Conservation (phyloP, 345 rosid genomes). For the Laguncularia racemosa region DNA sequence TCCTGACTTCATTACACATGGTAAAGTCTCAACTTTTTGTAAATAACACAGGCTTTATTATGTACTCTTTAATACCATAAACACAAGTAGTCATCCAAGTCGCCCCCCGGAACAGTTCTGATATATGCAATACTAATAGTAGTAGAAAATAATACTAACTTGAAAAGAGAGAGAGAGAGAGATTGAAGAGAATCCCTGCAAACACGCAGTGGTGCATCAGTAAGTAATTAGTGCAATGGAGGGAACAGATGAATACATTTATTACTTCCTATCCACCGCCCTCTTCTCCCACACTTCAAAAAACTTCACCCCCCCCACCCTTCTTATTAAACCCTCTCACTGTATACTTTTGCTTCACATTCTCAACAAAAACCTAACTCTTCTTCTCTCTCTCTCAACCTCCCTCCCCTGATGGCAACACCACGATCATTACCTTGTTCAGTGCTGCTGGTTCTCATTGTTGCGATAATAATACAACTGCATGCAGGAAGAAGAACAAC, state of each 20-base stretch:
- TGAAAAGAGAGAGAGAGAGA: too few relatives aligned
- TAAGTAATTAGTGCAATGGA: not conserved
- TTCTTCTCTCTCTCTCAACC: not conserved
- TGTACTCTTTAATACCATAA: too few relatives aligned
- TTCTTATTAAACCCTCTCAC: slow-evolving; percentile 1
- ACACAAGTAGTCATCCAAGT: too few relatives aligned
- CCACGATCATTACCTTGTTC: too few relatives aligned
- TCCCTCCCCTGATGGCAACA: slow-evolving; percentile 8
- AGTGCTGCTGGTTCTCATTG: not conserved
- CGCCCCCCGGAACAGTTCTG: too few relatives aligned
- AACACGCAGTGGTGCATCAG: not conserved
- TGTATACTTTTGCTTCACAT: slow-evolving; percentile 2
- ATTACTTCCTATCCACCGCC: slow-evolving; percentile 26
- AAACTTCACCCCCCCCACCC: not conserved
- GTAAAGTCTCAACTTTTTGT: too few relatives aligned
- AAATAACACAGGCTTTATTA: too few relatives aligned
- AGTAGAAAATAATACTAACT: too few relatives aligned
- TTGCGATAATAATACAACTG: not conserved
- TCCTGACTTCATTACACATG: too few relatives aligned
- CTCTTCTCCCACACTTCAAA: slow-evolving; percentile 3
- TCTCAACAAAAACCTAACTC: not conserved
- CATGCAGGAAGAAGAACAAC: slow-evolving; percentile 10
- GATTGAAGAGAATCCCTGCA: too few relatives aligned
- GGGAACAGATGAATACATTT: slow-evolving; percentile 46
- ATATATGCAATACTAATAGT: too few relatives aligned